Evolutionary conservation across 257 asterid genomes (phyloP), one percentile per base, ranked within the genome.

Genomic region (Sherardia arvensis): DNA sequence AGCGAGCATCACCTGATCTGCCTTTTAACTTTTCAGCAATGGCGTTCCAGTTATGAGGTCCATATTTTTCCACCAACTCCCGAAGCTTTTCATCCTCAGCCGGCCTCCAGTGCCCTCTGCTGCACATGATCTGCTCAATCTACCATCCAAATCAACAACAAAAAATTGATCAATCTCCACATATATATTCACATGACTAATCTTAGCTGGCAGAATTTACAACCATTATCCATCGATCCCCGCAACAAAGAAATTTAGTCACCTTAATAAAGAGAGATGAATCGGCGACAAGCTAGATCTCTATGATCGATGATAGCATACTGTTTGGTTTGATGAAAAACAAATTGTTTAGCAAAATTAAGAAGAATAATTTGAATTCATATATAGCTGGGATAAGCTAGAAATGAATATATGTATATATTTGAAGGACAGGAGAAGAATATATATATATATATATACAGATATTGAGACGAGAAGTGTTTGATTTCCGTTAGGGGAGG

Each of bases 1-100:
- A 38, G 12, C 15, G n/a, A 5, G n/a, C 17, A 29, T 73, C 8
- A 90, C 97, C 97, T 84, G 97, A 87, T 91, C 97, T 84, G 43
- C 87, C 97, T 18, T 82, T 90, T 12, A 91, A 82, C 77, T 85
- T 84, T 59, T 81, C 87, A 20, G 97, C 97, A 30, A 91, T 88
- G 83, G 91, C 88, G 76, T 91, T 91, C 96, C 98, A 91, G 48
- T 91, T 91, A 72, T 91, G 96, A 61, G 98, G 94, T n/a, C 98
- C 98, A 76, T 84, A 82, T 69, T 84, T 75, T 21, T 80, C 95
- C 12, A 91, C 98, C 62, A 91, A 67, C 62, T 80, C 91, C 14
- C 82, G 69, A 15, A 91, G 84, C 83, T 84, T 88, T 75, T 84
- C 96, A 64, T 91, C 98, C 73, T 91, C 96, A 8, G 87, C 83